phyloP scores from a whole-genome alignment of 176 grass and related monocot species.

The Musa schizocarpa region DNA sequence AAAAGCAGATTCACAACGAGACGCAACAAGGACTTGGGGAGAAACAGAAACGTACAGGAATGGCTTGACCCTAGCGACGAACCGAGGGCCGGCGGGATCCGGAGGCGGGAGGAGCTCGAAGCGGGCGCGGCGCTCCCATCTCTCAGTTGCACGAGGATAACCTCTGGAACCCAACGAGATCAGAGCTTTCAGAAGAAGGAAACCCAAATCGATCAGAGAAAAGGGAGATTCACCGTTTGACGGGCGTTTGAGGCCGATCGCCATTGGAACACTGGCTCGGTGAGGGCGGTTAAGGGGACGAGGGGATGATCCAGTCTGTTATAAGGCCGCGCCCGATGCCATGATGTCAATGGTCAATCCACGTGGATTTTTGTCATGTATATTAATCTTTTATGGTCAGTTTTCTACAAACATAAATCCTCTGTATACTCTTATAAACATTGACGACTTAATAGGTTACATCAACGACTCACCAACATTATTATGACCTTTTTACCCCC shows the following conservation, averaged over 20 bases:
- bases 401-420: no score
- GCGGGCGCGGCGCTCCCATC: slow-evolving; percentile 56
- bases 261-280: neutral
- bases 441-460: no score
- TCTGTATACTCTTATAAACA: no score
- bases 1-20: neutral
- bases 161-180: slow-evolving; percentile 22
- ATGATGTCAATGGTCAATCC: no score
- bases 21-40: neutral
- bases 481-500: no score
- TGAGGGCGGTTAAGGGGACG: no score
- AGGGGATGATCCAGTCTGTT: no score
- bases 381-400: no score
- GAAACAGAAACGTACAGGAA: slow-evolving; percentile 31
- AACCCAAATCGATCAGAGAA: neutral
- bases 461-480: no score
- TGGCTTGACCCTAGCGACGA: slow-evolving; percentile 50
- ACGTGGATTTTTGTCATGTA: no score
- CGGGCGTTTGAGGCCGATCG: neutral
- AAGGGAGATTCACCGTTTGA: neutral
- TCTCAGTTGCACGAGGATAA: slow-evolving; percentile 55
- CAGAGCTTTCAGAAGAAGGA: neutral
- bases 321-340: no score
- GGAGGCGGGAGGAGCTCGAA: slow-evolving; percentile 54
- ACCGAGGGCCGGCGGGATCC: slow-evolving; percentile 18